Conservation (phyloP, 352 stramenopile genomes). For the Phytophthora tubulina region DNA sequence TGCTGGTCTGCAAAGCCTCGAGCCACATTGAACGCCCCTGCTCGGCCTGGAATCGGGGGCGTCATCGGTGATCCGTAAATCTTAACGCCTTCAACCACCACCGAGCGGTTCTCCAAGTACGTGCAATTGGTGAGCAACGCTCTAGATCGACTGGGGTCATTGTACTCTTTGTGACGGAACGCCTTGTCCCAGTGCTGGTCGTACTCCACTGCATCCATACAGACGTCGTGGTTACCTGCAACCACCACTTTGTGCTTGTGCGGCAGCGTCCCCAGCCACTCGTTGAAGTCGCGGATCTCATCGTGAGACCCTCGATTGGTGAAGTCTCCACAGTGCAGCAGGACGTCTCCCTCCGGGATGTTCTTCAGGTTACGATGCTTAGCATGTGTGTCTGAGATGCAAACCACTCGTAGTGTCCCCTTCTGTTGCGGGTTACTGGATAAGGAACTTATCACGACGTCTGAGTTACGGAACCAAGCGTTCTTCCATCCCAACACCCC, state of each 20-base stretch:
- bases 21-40: constrained; percentile 79
- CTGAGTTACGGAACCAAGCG: constrained; percentile 56
- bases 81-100: constrained; percentile 77
- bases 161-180: constrained; percentile 67
- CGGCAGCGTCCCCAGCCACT: constrained; percentile 79
- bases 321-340: constrained; percentile 94
- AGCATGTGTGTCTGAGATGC: constrained; percentile 86
- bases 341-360: constrained; percentile 77
- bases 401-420: constrained; percentile 76
- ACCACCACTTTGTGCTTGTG: constrained; percentile 85
- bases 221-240: constrained; percentile 86
- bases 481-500: constrained; percentile 66
- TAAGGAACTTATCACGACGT: constrained; percentile 38
- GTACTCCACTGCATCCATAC: constrained; percentile 80
- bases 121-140: constrained; percentile 74
- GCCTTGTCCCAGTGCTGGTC: constrained; percentile 66
- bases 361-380: constrained; percentile 71
- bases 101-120: constrained; percentile 79
- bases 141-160: constrained; percentile 65
- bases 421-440: constrained; percentile 53
- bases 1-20: constrained; percentile 70
- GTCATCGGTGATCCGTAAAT: constrained; percentile 87
- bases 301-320: constrained; percentile 76
- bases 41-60: constrained; percentile 66
- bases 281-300: constrained; percentile 80